Evolutionary conservation across 106 monocot species (phyloP).

Genomic region (Dendrobium huoshanense): DNA sequence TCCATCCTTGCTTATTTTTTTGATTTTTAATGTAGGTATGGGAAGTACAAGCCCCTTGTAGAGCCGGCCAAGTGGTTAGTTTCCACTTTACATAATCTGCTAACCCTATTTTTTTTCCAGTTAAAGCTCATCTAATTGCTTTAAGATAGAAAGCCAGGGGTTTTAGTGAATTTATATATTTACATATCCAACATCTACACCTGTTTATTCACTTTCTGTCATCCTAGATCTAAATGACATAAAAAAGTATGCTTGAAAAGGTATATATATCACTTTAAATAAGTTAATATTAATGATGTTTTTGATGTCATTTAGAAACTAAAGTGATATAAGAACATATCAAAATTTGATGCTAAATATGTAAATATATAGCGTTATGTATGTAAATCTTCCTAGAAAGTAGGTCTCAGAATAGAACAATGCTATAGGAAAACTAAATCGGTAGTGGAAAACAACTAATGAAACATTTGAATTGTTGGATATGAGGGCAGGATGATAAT

Average conservation of each 20-base stretch:
- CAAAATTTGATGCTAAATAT: too few relatives aligned
- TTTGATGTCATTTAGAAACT: too few relatives aligned
- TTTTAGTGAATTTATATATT: too few relatives aligned
- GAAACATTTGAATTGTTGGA: not conserved
- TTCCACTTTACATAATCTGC: not conserved
- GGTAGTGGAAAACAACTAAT: not conserved
- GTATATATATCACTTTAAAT: too few relatives aligned
- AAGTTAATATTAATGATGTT: too few relatives aligned
- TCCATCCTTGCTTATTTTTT: conserved; percentile 1
- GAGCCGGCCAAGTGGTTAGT: conserved; percentile 89
- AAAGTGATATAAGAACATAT: too few relatives aligned
- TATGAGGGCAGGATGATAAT: not conserved
- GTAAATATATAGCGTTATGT: too few relatives aligned
- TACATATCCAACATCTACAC: too few relatives aligned
- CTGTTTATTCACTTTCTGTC: too few relatives aligned
- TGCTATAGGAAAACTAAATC: not conserved
- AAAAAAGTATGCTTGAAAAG: too few relatives aligned
- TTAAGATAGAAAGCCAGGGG: not conserved
- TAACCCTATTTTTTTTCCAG: not conserved
- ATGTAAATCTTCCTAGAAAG: too few relatives aligned
- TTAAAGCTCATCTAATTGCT: not conserved
- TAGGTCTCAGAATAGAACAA: not conserved
- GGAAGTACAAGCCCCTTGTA: conserved; percentile 85
- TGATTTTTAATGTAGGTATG: conserved; percentile 46
- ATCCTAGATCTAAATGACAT: too few relatives aligned